phyloP scores from a whole-genome alignment of 257 asterid species.

The Schizonepeta tenuifolia region DNA sequence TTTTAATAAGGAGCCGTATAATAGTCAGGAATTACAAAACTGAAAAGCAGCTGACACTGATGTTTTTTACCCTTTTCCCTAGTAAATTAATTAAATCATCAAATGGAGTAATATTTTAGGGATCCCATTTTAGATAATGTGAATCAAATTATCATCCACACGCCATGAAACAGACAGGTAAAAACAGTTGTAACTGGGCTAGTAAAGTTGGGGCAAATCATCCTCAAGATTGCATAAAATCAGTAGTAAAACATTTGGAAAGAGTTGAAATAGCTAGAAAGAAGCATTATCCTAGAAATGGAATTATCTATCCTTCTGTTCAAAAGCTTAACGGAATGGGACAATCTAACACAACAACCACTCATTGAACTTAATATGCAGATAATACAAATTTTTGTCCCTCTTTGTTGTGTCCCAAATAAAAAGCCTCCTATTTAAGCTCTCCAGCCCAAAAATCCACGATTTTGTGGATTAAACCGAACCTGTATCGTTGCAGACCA shows the following conservation, averaged over 20 bases:
- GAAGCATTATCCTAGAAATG: slow-evolving; percentile 11
- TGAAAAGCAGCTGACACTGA: too few species aligned
- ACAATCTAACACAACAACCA: slow-evolving; percentile 33
- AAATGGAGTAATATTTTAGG: too few species aligned
- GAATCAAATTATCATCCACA: neutral
- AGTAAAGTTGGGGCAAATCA: neutral
- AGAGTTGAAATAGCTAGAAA: neutral
- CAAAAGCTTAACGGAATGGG: slow-evolving; percentile 1
- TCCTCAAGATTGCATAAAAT: too few species aligned
- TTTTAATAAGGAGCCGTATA: too few species aligned
- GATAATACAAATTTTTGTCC: slow-evolving; percentile 26
- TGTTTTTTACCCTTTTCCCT: too few species aligned
- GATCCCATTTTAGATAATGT: neutral
- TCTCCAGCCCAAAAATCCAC: slow-evolving; percentile 14
- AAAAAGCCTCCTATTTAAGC: slow-evolving; percentile 26
- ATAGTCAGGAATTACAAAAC: too few species aligned
- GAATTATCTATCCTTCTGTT: neutral
- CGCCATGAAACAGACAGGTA: neutral
- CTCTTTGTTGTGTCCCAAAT: slow-evolving; percentile 7
- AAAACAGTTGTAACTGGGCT: neutral
- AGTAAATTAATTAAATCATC: too few species aligned
- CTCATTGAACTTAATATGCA: slow-evolving; percentile 19
- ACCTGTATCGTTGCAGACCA: slow-evolving; percentile 15
- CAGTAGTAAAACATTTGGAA: neutral
- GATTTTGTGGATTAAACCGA: slow-evolving; percentile 23